Base-by-base conservation (phyloP, 129 eudicot species). In the Flaveria ramosissima region DNA sequence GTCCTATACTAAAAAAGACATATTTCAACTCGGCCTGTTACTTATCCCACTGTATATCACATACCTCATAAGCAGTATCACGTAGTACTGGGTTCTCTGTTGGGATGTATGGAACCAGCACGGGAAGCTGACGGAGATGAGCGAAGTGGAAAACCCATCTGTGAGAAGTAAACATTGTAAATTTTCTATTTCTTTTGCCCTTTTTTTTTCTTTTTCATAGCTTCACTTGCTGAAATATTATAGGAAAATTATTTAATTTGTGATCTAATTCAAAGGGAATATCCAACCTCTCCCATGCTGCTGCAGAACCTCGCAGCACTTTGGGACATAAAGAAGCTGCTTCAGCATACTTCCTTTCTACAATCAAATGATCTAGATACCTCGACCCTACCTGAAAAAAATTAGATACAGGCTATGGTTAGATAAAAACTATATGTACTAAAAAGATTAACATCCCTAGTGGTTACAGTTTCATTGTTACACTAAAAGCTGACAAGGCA, bases 131-230 rank as follows among this genome's bases (percentile, higher is more conserved):
- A 39, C 99, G 97, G 57, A 94, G 99, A 82, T 94, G 99, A 78
- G 99, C 97, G 75, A 94, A 94, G 81, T 88, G 99, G 85, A 94
- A 89, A 87, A 91, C 96, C 99, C 99, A 94, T 82, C 99, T 94
- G 85, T 60, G 51, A 73, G 42, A 89, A 48, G 62, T 55, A 83
- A 73, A 59, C 51, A 57, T 67, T 30, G 68, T 67, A 42, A 67
- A 46, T 9, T 67, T 39, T 68, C 17, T 57, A 19, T 19, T 56
- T 56, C 62, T 77, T 6, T 59, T 53, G 10, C 3, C 59, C 15
- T 3, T 30, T 45, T 19, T 41, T 65, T 52, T 43, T n/a, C 20
- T 45, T 43, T 36, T 65, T 48, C 11, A 63, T 15, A 11, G 72
- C 41, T 68, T 55, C 51, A 45, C 52, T 86, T 32, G 70, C 50